Conservation (phyloP, 768 basidiomycete genomes). For the Jaapia argillacea region DNA sequence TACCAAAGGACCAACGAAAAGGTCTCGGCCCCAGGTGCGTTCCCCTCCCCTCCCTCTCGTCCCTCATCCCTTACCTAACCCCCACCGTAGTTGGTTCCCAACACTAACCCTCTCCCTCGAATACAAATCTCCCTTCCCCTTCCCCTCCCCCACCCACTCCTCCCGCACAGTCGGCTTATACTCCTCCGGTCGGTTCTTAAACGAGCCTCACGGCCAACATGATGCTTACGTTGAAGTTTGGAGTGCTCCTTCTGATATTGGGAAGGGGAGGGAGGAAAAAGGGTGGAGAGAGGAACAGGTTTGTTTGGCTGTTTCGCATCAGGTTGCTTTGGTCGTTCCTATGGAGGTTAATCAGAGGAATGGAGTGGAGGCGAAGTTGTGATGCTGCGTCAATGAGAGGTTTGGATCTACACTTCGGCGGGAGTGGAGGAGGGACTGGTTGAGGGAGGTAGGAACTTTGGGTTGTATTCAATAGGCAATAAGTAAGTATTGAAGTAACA, state of each 20-base stretch:
- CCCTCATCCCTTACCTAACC: not conserved
- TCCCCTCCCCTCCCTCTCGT: not conserved
- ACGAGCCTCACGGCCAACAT: conserved; percentile 45
- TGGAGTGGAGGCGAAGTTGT: no score
- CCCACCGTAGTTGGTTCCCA: conserved; percentile 44
- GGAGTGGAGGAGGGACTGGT: no score
- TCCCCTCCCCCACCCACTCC: conserved; percentile 38
- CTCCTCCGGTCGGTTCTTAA: conserved; percentile 38
- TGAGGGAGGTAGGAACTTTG: no score
- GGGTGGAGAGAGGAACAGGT: conserved; percentile 51
- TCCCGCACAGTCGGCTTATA: conserved; percentile 49
- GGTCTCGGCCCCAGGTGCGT: not conserved
- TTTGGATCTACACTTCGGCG: no score
- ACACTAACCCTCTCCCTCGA: conserved; percentile 53
- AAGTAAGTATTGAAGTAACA: no score
- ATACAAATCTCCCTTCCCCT: conserved; percentile 52
- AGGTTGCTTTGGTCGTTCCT: conserved; percentile 43
- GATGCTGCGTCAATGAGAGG: no score
- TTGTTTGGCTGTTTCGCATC: conserved; percentile 53
- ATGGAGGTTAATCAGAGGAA: conserved; percentile 15
- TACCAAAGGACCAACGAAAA: conserved; percentile 33
- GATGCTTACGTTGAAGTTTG: conserved; percentile 53
- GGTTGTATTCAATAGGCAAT: no score
- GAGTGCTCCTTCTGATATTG: conserved; percentile 51
- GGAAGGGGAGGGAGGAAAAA: conserved; percentile 19